Percentiles rank a stretch among this genome's conserved stretches.
Conservation (phyloP, 371 early-diverging fungal species). For the Haplosporangium sp. region DNA sequence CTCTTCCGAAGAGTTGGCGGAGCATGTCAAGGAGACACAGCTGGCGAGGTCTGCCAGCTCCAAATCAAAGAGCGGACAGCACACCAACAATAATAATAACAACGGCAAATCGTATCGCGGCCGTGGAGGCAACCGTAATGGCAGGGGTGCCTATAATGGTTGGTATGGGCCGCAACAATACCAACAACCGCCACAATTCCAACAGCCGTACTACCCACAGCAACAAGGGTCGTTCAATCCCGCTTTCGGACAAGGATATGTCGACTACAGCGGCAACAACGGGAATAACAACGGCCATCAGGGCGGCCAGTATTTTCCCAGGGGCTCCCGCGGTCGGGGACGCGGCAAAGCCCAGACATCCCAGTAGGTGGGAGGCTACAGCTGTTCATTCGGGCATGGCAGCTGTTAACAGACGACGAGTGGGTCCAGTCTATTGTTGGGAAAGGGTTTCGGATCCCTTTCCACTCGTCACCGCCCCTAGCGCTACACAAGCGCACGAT, state of each 20-base stretch:
- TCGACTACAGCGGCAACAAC: not conserved
- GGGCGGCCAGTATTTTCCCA: conserved; percentile 10
- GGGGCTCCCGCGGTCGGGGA: conserved; percentile 5
- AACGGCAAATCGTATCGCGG: not conserved
- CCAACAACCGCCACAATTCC: not conserved
- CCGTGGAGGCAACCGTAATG: not conserved
- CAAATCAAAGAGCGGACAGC: no score
- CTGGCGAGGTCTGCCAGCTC: no score
- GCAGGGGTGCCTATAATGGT: no score
- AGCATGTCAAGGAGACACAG: no score
- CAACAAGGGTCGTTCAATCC: not conserved
- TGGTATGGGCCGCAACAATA: no score
- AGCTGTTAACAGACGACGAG: conserved; percentile 19
- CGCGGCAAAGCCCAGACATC: conserved; percentile 7
- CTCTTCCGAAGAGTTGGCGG: no score
- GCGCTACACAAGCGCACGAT: not conserved
- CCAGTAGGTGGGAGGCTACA: conserved; percentile 46
- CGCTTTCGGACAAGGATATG: not conserved
- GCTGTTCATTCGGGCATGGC: conserved; percentile 33
- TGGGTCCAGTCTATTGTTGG: conserved; percentile 33
- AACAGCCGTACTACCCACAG: not conserved
- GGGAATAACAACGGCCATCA: no score
- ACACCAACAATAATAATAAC: not conserved
- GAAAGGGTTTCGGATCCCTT: conserved; percentile 44
- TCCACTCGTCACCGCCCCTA: conserved; percentile 28